Conservation (phyloP, 2,329 filamentous ascomycete species). For the Berkeleyomyces basicola region DNA sequence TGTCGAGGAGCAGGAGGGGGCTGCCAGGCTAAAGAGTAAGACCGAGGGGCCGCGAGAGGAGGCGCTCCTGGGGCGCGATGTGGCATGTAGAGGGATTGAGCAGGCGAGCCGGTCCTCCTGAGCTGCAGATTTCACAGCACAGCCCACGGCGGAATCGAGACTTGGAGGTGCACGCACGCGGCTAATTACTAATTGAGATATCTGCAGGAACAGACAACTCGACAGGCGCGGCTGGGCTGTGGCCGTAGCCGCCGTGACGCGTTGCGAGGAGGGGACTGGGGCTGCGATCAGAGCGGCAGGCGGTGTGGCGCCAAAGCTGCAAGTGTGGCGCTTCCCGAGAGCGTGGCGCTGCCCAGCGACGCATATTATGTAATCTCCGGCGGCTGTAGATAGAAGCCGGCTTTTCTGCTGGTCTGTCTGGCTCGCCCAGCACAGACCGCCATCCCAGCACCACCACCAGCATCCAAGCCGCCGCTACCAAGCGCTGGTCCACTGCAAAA, state of each 20-base stretch:
- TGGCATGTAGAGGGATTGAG: neutral
- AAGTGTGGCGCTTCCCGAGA: neutral
- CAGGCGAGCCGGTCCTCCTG: neutral
- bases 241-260: slow-evolving; percentile 1
- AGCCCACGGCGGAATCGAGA: neutral
- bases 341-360: neutral
- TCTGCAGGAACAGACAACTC: neutral
- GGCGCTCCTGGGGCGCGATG: neutral
- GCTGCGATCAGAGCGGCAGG: neutral
- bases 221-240: neutral
- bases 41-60: neutral
- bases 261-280: neutral
- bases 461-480: too few relatives aligned
- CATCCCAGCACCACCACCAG: too few relatives aligned
- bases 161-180: neutral
- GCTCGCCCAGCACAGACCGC: too few relatives aligned
- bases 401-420: too few relatives aligned
- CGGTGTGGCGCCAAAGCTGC: neutral
- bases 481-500: too few relatives aligned
- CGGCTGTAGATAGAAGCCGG: neutral
- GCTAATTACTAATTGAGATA: neutral
- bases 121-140: neutral
- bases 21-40: too few relatives aligned
- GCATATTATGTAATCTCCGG: neutral
- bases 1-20: neutral